Base-by-base conservation (phyloP, 306 rosid species). In the Dalbergia oliveri region DNA sequence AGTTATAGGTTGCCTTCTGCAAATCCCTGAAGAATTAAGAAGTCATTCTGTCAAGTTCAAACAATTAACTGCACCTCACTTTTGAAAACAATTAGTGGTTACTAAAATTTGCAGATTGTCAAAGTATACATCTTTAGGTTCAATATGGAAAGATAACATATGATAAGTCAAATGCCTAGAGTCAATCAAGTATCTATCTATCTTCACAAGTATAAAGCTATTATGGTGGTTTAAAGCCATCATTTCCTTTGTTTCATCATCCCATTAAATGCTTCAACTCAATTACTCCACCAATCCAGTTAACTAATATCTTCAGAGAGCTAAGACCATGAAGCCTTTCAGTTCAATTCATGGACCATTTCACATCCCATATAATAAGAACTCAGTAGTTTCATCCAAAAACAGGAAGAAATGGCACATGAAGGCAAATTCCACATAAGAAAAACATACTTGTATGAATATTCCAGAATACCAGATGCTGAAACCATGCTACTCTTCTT, bases 401-500 rank as follows among this genome's bases (percentile, higher is more conserved):
- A 47, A 11, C 53, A 47, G 12, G 13, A 47, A 47, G 31, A 13
- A 47, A 11, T 47, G 14, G 53, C 15, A 47, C 53, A 47, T 47
- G 53, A 47, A 13, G n/a, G 50, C 13, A 74, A 83, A 54, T 41
- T 73, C 35, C 51, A 44, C 45, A 37, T 50, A 77, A 33, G 58
- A 80, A 68, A 82, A 80, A 44, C 85, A 84, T 91, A 96, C 99
- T 91, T 96, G 89, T 93, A 96, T 49, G 97, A 82, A 83, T 96
- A 96, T 88, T 93, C 97, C 0, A 89, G 98, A 76, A 93, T 91
- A 83, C 99, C 99, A 72, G 99, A 96, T 59, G 91, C 93, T 4
- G 98, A 88, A 71, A 96, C 88, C 79, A 93, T 82, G 76, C 61
- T 91, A 65, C 85, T 96, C 86, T 78, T 91, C 87, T 82, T 96